phyloP scores from a whole-genome alignment of 2,329 filamentous ascomycete genomes.

The Monilinia fructigena region DNA sequence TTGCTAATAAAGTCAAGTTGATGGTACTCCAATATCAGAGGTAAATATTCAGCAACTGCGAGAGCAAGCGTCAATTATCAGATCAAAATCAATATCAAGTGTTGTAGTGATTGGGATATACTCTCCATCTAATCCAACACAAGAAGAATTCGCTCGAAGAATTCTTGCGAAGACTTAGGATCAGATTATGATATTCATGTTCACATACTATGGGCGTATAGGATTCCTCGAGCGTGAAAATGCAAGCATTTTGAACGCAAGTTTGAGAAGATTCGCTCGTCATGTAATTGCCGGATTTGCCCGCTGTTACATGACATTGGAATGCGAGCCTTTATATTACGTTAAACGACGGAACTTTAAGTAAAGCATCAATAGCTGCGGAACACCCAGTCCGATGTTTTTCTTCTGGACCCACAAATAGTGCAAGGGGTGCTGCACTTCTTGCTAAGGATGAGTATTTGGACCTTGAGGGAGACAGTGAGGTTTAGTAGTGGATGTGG shows the following conservation, averaged over 20 bases:
- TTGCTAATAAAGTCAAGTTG: slow-evolving; percentile 31
- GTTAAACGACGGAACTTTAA: slow-evolving; percentile 62
- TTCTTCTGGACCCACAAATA: slow-evolving; percentile 62
- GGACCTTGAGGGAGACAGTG: slow-evolving; percentile 30
- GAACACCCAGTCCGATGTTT: slow-evolving; percentile 60
- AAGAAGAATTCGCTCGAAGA: slow-evolving; percentile 51
- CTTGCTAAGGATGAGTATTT: slow-evolving; percentile 41
- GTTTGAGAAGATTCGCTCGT: slow-evolving; percentile 57
- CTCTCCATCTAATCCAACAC: slow-evolving; percentile 55
- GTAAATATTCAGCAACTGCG: slow-evolving; percentile 34
- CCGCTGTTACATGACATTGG: slow-evolving; percentile 52
- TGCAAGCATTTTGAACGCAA: slow-evolving; percentile 62
- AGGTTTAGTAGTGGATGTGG: slow-evolving; percentile 53
- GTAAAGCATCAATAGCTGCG: slow-evolving; percentile 53
- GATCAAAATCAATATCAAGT: slow-evolving; percentile 41
- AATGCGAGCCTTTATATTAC: slow-evolving; percentile 53
- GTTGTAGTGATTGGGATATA: slow-evolving; percentile 59
- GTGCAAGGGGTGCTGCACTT: slow-evolving; percentile 62
- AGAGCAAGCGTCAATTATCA: slow-evolving; percentile 38
- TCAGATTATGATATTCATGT: slow-evolving; percentile 51
- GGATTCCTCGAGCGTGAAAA: slow-evolving; percentile 61
- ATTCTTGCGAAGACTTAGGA: slow-evolving; percentile 45
- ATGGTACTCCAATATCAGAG: slow-evolving; percentile 32
- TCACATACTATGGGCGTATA: slow-evolving; percentile 51
- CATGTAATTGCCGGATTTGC: slow-evolving; percentile 57